Conservation (phyloP, 2,329 filamentous ascomycete genomes). For the Ophiostoma sp. region DNA sequence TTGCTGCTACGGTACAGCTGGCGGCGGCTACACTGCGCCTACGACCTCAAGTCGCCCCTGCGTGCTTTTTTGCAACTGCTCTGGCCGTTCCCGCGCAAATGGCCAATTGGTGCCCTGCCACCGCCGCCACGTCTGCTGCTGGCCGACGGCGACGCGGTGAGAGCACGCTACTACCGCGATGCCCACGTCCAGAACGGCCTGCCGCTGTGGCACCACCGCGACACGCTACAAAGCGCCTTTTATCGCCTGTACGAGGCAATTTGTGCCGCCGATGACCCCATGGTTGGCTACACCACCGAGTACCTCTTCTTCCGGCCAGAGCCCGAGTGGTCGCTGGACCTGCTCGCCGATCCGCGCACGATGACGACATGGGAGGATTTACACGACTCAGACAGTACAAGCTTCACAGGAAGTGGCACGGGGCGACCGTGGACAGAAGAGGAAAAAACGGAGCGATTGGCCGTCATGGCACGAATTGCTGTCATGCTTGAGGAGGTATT, state of each 20-base stretch:
- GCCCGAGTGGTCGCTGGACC: constrained; percentile 29
- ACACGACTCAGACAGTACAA: not conserved
- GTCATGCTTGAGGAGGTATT: not conserved
- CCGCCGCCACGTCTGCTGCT: not conserved
- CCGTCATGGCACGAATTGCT: not conserved
- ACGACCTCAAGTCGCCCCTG: not conserved
- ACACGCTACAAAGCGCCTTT: constrained; percentile 34
- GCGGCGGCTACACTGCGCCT: not conserved
- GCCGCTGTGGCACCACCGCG: constrained; percentile 27
- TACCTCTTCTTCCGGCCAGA: constrained; percentile 34
- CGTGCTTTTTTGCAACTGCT: not conserved
- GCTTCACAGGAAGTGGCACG: not conserved
- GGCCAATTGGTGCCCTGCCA: not conserved
- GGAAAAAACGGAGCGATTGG: not conserved
- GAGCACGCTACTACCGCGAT: not conserved
- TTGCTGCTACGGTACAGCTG: not conserved
- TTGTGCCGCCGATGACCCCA: constrained; percentile 32
- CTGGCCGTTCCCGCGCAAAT: not conserved
- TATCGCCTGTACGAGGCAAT: constrained; percentile 36
- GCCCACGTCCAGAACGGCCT: not conserved
- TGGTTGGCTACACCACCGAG: constrained; percentile 35
- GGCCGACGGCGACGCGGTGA: not conserved
- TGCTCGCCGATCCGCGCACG: constrained; percentile 30
- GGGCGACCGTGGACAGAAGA: not conserved
- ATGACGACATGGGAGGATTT: not conserved